Evolutionary conservation across 306 rosid genomes (phyloP), one percentile per base, ranked within the genome.

Genomic region (Trifolium dubium): DNA sequence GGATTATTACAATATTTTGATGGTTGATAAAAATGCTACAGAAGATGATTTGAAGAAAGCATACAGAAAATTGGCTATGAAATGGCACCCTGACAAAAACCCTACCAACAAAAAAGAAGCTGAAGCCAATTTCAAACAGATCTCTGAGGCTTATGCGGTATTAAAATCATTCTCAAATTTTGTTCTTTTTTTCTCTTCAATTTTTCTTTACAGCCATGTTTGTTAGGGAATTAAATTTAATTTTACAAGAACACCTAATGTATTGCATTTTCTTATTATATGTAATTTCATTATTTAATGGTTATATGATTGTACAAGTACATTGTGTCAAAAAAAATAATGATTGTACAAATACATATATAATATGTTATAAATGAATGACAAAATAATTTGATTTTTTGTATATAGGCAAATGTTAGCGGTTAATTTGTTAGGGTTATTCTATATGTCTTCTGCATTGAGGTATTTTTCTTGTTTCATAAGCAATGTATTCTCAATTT

Each of bases 61-160:
- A 8, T 93, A 93, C 69, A 84, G 98, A 72, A 89, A 73, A 64
- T 84, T 91, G 89, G 97, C 97, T 9, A 91, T 93, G 96, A 93
- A 93, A 91, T 94, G 98, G 98, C 98, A 94, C 60, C 98, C 98
- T 75, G 98, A 94, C 55, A 94, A 94, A 88, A 94, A 94, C 75
- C 97, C 92, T 34, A 88, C 72, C 68, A 75, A 75, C 82, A 94
- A 91, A 60, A 89, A 88, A 75, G 98, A 91, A 83, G 97, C 98
- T 60, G 98, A 91, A 82, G 93, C 96, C 85, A 88, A 87, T 68
- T 94, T 94, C 94, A 94, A 94, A 90, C 86, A 91, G 79, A 94
- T 94, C 80, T 91, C 98, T 46, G 98, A 94, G 77, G 97, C 96
- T 30, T 94, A 94, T 67, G 96, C 88, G 97, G 98, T 81, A 83